phyloP scores from a whole-genome alignment of 768 basidiomycete genomes.

The Suillus cothurnatus region DNA sequence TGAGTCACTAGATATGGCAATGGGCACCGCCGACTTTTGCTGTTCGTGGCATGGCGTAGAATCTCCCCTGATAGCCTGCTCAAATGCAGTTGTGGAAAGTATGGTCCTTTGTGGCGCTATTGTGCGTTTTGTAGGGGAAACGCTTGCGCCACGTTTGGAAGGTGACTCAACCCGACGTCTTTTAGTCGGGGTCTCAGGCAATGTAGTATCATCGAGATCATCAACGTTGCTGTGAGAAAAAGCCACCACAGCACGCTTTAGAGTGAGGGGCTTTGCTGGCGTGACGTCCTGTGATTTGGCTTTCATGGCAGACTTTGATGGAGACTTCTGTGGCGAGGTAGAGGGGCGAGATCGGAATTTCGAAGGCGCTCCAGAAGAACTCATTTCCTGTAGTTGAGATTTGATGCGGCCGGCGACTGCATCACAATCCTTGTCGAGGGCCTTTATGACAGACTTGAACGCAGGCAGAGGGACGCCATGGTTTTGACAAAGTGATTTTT shows the following conservation, averaged over 20 bases:
- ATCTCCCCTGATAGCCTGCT: constrained; percentile 10
- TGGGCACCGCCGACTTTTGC: constrained; percentile 5
- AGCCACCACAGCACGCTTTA: constrained; percentile 36
- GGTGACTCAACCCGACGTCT: constrained; percentile 35
- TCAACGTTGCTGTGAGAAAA: constrained; percentile 17
- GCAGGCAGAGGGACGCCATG: constrained; percentile 17
- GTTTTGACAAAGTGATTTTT: constrained; percentile 19
- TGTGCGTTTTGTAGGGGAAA: constrained; percentile 15
- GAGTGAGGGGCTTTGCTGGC: constrained; percentile 36
- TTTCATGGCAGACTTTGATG: constrained; percentile 22
- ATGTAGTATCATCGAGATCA: constrained; percentile 21
- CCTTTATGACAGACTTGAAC: constrained; percentile 23
- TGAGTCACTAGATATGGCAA: not conserved
- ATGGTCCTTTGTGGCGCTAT: not conserved
- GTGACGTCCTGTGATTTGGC: constrained; percentile 19
- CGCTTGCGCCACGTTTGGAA: constrained; percentile 19
- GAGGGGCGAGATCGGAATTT: not conserved
- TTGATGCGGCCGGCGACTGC: constrained; percentile 27
- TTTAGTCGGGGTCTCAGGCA: constrained; percentile 47
- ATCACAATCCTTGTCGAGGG: constrained; percentile 30
- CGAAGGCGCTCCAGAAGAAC: not conserved
- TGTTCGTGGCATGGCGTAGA: not conserved
- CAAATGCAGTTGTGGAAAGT: constrained; percentile 19
- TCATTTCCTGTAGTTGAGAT: constrained; percentile 9
- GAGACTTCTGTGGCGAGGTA: constrained; percentile 22